Evolutionary conservation across 169 alveolate species (phyloP).

Genomic region (Sarcocystis neurona): DNA sequence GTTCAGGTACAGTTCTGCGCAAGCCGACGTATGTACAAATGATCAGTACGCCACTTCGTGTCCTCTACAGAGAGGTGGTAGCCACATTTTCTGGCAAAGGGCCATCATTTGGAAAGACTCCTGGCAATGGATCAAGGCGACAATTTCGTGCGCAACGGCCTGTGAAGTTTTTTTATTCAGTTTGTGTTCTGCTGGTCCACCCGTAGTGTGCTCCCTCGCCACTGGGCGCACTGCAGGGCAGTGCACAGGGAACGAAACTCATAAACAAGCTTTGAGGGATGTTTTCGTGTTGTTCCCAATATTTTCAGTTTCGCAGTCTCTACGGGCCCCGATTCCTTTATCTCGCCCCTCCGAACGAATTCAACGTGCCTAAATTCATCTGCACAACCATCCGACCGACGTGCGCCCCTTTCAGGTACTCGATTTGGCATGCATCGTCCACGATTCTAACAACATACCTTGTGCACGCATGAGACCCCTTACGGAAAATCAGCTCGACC

Average conservation of each 20-base stretch:
- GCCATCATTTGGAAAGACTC: not conserved
- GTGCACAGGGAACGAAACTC: too few relatives aligned
- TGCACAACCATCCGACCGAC: constrained; percentile 84
- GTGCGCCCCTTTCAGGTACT: constrained; percentile 64
- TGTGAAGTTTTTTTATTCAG: not conserved
- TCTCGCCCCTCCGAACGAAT: constrained; percentile 85
- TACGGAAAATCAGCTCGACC: too few relatives aligned
- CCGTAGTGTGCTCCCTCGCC: too few relatives aligned
- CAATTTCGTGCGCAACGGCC: not conserved
- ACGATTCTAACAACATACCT: too few relatives aligned
- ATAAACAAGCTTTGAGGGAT: too few relatives aligned
- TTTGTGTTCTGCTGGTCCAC: not conserved
- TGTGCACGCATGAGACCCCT: too few relatives aligned
- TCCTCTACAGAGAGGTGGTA: not conserved
- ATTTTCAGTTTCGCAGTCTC: constrained; percentile 33
- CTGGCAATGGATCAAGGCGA: not conserved
- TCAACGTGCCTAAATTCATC: constrained; percentile 79
- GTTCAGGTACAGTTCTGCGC: constrained; percentile 49
- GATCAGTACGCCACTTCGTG: not conserved
- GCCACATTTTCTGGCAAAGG: not conserved
- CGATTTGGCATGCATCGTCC: too few relatives aligned
- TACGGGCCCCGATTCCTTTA: constrained; percentile 61
- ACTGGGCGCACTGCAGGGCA: too few relatives aligned
- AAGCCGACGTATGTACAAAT: not conserved
- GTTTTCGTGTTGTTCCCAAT: not conserved